A percentile compares a stretch with the other conserved stretches of the same genome.
Conservation (phyloP, 768 basidiomycete genomes). For the Naganishia friedmannii region DNA sequence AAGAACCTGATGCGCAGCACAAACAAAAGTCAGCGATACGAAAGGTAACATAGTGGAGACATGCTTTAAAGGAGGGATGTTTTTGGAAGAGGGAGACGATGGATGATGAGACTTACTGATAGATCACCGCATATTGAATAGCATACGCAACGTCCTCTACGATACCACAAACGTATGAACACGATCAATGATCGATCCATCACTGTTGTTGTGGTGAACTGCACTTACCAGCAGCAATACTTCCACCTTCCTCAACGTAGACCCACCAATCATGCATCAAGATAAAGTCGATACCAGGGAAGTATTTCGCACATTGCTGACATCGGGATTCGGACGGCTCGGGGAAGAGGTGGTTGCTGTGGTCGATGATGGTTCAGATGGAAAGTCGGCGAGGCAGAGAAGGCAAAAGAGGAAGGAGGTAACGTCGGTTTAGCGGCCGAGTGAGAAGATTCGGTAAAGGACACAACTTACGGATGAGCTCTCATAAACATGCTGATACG, state of each 20-base stretch:
- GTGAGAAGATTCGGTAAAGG: background rate
- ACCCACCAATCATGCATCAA: conserved; percentile 28
- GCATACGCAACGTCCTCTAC: conserved; percentile 26
- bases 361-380: too few relatives aligned
- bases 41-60: too few relatives aligned
- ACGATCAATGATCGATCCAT: background rate
- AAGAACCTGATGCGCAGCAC: conserved; percentile 23
- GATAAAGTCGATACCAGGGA: conserved; percentile 27
- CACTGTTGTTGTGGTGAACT: background rate
- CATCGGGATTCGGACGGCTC: conserved; percentile 9
- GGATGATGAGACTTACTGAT: conserved; percentile 16
- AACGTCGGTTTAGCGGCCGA: background rate
- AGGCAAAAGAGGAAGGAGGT: background rate
- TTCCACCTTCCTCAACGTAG: conserved; percentile 28
- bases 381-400: too few relatives aligned
- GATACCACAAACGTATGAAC: background rate
- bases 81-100: background rate
- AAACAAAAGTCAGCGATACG: background rate
- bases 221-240: conserved; percentile 20
- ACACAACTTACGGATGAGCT: conserved; percentile 21
- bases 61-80: too few relatives aligned
- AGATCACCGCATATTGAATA: conserved; percentile 27
- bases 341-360: conserved; percentile 28
- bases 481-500: conserved; percentile 19
- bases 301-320: conserved; percentile 14